Conservation (phyloP, 2,329 filamentous ascomycete species). For the Xylaria sp. region DNA sequence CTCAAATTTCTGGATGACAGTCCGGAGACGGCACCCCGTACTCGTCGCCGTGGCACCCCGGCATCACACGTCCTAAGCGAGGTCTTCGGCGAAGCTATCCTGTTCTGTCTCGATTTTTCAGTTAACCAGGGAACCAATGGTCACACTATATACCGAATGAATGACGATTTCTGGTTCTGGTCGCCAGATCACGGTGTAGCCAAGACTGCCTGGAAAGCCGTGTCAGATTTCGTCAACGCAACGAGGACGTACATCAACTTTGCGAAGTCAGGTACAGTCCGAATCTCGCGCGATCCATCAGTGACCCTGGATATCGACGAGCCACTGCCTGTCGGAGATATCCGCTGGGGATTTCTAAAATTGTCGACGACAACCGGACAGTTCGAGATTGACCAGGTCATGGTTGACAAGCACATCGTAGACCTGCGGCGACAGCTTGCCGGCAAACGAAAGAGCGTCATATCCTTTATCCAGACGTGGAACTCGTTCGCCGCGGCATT, state of each 20-base stretch:
- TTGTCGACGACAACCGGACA: conserved; percentile 63
- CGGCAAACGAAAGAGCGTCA: conserved; percentile 62
- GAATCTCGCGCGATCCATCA: conserved; percentile 50
- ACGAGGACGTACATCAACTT: conserved; percentile 69
- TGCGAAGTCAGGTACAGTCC: conserved; percentile 61
- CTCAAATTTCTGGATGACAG: conserved; percentile 68
- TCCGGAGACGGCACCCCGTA: conserved; percentile 54
- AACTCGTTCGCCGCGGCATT: conserved; percentile 65
- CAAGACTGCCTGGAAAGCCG: conserved; percentile 68
- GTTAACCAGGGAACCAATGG: conserved; percentile 69
- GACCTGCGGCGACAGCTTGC: conserved; percentile 69
- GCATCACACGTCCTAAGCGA: conserved; percentile 69
- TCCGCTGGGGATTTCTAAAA: conserved; percentile 67
- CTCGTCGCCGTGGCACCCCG: conserved; percentile 67
- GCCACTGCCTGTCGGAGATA: conserved; percentile 59
- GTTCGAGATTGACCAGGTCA: conserved; percentile 68
- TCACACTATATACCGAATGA: conserved; percentile 67
- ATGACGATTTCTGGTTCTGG: conserved; percentile 77
- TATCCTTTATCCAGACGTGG: conserved; percentile 61
- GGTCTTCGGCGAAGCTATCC: conserved; percentile 67
- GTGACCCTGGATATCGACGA: conserved; percentile 43
- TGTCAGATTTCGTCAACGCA: conserved; percentile 64
- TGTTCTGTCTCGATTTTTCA: conserved; percentile 74
- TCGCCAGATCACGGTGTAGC: conserved; percentile 62
- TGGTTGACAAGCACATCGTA: conserved; percentile 68